These are phyloP conservation scores for Rhamnella rubrinervis DNA, from an alignment of 331 rosid genomes.

Conservation along the genomic window DNA sequence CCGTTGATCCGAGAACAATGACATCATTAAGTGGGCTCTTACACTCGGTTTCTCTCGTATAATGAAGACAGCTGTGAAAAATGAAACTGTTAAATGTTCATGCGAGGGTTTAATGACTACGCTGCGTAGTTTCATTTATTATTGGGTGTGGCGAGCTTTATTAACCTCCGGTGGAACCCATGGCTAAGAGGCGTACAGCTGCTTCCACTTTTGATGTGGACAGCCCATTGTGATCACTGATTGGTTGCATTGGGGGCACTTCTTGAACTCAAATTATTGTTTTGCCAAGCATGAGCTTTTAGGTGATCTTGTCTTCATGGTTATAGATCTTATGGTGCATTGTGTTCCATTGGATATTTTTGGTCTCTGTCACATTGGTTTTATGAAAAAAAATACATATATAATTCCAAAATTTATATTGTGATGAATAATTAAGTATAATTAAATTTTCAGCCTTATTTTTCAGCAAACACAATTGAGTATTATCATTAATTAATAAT, in stretches of 20 bases:
- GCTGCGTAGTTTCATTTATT: too few relatives aligned
- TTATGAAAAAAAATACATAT: not conserved
- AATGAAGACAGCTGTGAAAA: not conserved
- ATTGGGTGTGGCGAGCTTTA: not conserved
- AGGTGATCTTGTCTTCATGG: not conserved
- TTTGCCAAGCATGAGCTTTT: not conserved
- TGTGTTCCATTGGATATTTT: not conserved
- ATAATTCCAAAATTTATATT: too few relatives aligned
- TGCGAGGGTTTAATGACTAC: not conserved
- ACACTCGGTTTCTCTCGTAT: too few relatives aligned
- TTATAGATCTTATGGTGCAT: too few relatives aligned
- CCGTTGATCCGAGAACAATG: not conserved
- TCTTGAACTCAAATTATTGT: too few relatives aligned
- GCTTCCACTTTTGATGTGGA: not conserved
- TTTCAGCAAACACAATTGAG: too few relatives aligned
- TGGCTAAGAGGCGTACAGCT: conserved; percentile 15
- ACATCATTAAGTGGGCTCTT: not conserved
- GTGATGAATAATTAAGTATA: too few relatives aligned
- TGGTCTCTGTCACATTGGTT: not conserved
- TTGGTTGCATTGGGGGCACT: too few relatives aligned
- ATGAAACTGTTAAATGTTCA: not conserved
- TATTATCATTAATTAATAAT: too few relatives aligned
- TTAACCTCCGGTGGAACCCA: not conserved
- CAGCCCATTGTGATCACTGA: too few relatives aligned
- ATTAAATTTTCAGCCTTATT: too few relatives aligned